phyloP scores from a whole-genome alignment of 2,329 filamentous ascomycete species.

The Fusarium verticillioides region DNA sequence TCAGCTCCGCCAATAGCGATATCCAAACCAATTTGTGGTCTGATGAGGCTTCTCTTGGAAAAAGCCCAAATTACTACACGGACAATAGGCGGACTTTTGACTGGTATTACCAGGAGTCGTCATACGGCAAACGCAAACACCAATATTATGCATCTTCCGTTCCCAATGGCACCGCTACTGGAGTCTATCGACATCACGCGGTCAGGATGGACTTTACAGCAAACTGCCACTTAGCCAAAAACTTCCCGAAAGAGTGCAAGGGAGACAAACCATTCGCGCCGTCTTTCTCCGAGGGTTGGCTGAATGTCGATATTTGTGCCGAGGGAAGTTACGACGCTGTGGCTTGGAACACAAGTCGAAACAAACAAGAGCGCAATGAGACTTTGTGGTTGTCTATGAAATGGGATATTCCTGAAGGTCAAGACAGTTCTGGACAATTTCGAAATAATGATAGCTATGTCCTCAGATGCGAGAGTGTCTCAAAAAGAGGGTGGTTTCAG shows the following conservation, averaged over 20 bases:
- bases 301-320: neutral
- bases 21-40: constrained; percentile 10
- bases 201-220: constrained; percentile 19
- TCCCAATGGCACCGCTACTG: constrained; percentile 1
- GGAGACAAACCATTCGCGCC: neutral
- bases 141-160: constrained; percentile 14
- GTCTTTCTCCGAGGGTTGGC: neutral
- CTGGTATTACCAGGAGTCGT: neutral
- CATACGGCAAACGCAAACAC: neutral
- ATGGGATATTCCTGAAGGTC: neutral
- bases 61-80: neutral
- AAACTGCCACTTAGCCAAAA: neutral
- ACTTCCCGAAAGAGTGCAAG: neutral
- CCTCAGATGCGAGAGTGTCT: constrained; percentile 12
- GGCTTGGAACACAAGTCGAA: constrained; percentile 6
- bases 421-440: neutral
- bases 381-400: constrained; percentile 4
- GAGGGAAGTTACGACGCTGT: constrained; percentile 4
- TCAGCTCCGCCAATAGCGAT: neutral
- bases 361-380: constrained; percentile 22
- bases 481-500: constrained; percentile 30
- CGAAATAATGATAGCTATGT: neutral
- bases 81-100: neutral
- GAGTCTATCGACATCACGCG: constrained; percentile 8
- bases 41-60: neutral